These are phyloP conservation scores for Arthroderma sp. DNA, from an alignment of 2,329 filamentous ascomycete genomes.

Conservation along the genomic window DNA sequence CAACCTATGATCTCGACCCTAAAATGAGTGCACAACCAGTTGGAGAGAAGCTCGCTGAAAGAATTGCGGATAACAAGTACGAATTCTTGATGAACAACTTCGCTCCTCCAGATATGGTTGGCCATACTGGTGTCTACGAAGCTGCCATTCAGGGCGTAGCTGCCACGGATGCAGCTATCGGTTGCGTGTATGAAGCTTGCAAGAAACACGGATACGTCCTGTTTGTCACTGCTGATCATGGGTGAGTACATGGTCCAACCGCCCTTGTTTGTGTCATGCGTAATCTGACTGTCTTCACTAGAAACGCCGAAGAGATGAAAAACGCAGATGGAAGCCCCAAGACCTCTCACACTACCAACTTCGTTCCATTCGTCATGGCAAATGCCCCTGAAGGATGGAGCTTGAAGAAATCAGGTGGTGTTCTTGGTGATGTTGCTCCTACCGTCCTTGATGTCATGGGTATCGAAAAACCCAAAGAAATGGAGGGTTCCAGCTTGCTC, in stretches of 20 bases:
- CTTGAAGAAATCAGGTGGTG: constrained; percentile 69
- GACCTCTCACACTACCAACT: constrained; percentile 96
- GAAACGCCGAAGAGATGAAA: constrained; percentile 98
- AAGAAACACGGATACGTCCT: constrained; percentile 86
- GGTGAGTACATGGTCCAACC: constrained; percentile 37
- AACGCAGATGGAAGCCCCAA: constrained; percentile 91
- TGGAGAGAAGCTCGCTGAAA: constrained; percentile 77
- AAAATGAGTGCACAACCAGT: constrained; percentile 92
- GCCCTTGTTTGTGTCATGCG: not conserved
- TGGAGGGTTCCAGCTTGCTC: constrained; percentile 77
- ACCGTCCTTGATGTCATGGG: constrained; percentile 87
- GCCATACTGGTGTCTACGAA: constrained; percentile 94
- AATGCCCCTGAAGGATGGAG: constrained; percentile 86
- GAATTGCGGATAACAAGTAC: constrained; percentile 71
- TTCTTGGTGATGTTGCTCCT: constrained; percentile 96
- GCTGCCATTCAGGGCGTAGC: constrained; percentile 74
- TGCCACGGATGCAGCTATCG: constrained; percentile 88
- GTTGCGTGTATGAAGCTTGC: constrained; percentile 82
- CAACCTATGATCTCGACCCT: constrained; percentile 88
- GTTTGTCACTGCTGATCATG: constrained; percentile 93
- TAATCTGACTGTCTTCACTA: constrained; percentile 17
- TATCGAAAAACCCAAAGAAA: constrained; percentile 75
- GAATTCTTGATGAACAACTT: constrained; percentile 99
- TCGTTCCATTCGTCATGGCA: constrained; percentile 95
- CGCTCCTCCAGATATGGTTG: constrained; percentile 97